These are phyloP conservation scores for Raphidocelis subcapitata DNA, from an alignment of 139 green algal species.

Conservation along the genomic window DNA sequence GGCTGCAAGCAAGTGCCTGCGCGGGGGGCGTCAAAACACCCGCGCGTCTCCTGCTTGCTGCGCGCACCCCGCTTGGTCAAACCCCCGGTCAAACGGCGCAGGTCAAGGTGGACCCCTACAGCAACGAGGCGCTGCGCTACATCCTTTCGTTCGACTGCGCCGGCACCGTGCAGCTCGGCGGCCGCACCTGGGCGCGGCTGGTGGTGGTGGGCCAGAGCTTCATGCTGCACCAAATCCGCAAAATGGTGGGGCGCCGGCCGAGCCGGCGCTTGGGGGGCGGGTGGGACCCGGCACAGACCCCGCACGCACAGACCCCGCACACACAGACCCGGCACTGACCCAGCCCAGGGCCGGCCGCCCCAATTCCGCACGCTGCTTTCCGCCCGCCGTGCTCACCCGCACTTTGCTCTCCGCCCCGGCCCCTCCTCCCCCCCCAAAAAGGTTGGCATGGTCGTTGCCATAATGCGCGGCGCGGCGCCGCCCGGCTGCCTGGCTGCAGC, in stretches of 20 bases:
- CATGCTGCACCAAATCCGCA: constrained; percentile 95
- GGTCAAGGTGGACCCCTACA: constrained; percentile 2
- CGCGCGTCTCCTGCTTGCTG: too few species aligned
- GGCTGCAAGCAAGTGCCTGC: too few species aligned
- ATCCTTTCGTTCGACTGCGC: constrained; percentile 68
- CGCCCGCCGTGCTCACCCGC: too few species aligned
- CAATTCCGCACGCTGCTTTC: too few species aligned
- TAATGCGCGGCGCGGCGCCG: constrained; percentile 52
- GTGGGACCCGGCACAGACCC: too few species aligned
- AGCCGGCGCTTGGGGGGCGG: not conserved
- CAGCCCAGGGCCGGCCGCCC: too few species aligned
- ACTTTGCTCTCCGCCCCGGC: too few species aligned
- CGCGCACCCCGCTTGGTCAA: too few species aligned
- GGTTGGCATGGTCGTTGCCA: constrained; percentile 70
- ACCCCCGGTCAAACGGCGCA: not conserved
- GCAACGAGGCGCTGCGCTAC: constrained; percentile 49
- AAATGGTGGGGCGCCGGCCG: constrained; percentile 62
- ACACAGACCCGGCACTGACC: too few species aligned
- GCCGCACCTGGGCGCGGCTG: constrained; percentile 59
- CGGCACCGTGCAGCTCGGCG: constrained; percentile 39
- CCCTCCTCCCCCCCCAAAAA: not conserved
- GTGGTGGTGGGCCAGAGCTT: constrained; percentile 88
- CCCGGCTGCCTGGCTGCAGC: constrained; percentile 46
- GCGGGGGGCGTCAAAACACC: too few species aligned
- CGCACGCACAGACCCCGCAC: too few species aligned